Evolutionary conservation across 1,284 basidiomycete genomes (phyloP), one percentile per base, ranked within the genome.

Genomic region (Rhodotorula sp.): DNA sequence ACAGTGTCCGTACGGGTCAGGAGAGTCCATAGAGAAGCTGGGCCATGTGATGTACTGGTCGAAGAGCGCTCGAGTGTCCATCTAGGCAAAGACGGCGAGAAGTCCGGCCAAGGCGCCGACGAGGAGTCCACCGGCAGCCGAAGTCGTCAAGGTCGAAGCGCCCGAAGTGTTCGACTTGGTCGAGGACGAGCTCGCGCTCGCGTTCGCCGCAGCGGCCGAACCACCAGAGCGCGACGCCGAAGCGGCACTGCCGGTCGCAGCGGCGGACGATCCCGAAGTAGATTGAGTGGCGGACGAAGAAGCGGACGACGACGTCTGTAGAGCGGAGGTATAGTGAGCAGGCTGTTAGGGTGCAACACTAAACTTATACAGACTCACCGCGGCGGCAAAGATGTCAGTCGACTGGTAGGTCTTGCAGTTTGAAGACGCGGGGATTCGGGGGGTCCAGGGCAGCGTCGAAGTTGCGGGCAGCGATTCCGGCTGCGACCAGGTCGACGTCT

Each of bases 351-450:
- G 34, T 34, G 34, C 34, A 34, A 34, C 7, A 5, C 34, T 34
- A 3, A 34, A 2, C 34, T 34, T 34, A 5, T 34, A 34, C 26
- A 18, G n/a, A 64, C 67, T 59, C 61, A 66, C 47, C 1, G 74
- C 58, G 10, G 57, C 71, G 8, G 81, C 83, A 81, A 81, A 91
- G 38, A 91, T 82, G 28, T 82, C 84, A 1, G 85, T 77, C 23
- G 86, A 88, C 34, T 82, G 77, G 80, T 84, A 87, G 2, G 85
- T 84, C 38, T 83, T 82, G 79, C 90, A 92, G 81, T 86, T 86
- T 60, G 86, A 87, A 38, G 85, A 86, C 1, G 86, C 80, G 14
- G 90, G 89, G 47, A 87, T 80, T 14, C 79, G 80, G 16, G 89
- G 82, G 0, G 83, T 83, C 82, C 89, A 91, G 0, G 89, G 89